Evolutionary conservation across 2,329 filamentous ascomycete species (phyloP).

Genomic region (Colletotrichum truncatum): DNA sequence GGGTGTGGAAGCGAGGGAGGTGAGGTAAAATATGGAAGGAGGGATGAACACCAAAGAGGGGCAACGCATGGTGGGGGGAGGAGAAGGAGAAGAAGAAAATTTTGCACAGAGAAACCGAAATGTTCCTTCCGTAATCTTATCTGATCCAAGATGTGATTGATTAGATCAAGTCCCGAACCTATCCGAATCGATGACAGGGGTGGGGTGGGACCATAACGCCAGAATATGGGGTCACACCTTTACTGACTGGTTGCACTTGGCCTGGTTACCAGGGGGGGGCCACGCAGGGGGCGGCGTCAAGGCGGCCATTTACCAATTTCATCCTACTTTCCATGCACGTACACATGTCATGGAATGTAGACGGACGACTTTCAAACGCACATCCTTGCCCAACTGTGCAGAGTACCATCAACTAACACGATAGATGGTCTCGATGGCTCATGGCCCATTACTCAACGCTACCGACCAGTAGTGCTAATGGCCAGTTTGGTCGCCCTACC

Average conservation of each 20-base stretch:
- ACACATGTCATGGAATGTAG: constrained; percentile 16
- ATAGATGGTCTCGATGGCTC: not conserved
- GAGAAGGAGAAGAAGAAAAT: not conserved
- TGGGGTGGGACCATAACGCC: not conserved
- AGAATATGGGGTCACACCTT: not conserved
- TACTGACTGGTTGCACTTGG: not conserved
- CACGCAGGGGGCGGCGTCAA: not conserved
- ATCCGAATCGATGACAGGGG: not conserved
- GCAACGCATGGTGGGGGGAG: not conserved
- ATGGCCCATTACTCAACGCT: not conserved
- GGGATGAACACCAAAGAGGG: not conserved
- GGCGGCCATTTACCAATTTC: constrained; percentile 14
- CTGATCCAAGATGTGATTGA: constrained; percentile 32
- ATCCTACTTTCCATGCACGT: constrained; percentile 6
- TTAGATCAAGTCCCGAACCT: constrained; percentile 27
- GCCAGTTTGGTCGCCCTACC: not conserved
- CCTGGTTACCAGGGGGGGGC: not conserved
- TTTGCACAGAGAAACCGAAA: constrained; percentile 15
- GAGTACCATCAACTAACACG: not conserved
- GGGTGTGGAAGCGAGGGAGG: constrained; percentile 1
- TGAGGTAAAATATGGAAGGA: constrained; percentile 8
- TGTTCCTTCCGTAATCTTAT: constrained; percentile 28
- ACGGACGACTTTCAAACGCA: not conserved
- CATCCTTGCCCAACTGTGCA: not conserved
- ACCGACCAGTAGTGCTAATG: not conserved